Evolutionary conservation across 371 early-diverging fungal species (phyloP).

Genomic region (Pancytospora epiphaga): DNA sequence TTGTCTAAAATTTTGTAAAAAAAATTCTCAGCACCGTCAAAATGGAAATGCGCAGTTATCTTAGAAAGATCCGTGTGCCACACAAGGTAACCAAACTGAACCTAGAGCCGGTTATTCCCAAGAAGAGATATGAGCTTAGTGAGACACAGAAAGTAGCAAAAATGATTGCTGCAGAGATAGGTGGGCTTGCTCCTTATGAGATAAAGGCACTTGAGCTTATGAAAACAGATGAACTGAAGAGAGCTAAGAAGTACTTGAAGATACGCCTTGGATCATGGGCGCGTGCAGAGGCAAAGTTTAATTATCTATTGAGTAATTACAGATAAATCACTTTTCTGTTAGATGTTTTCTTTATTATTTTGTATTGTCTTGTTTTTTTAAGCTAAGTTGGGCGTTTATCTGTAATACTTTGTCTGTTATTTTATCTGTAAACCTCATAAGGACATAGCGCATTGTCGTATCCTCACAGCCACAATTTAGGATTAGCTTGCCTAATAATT

Average conservation of each 20-base stretch:
- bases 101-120: conserved; percentile 13
- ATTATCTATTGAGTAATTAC: conserved; percentile 31
- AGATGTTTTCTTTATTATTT: too few relatives aligned
- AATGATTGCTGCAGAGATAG: conserved; percentile 56
- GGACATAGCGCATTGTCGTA: too few relatives aligned
- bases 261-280: conserved; percentile 56
- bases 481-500: too few relatives aligned
- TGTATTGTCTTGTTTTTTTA: too few relatives aligned
- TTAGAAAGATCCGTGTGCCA: conserved; percentile 26
- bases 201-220: conserved; percentile 58
- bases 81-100: conserved; percentile 19
- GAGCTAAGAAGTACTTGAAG: conserved; percentile 59
- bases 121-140: conserved; percentile 18
- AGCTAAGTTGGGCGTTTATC: too few relatives aligned
- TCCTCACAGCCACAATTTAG: too few relatives aligned
- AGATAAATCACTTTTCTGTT: conserved; percentile 38
- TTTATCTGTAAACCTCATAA: too few relatives aligned
- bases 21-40: not conserved
- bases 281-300: conserved; percentile 51
- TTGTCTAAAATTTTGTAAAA: not conserved
- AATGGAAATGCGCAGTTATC: conserved; percentile 28
- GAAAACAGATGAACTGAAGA: conserved; percentile 55
- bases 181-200: conserved; percentile 61
- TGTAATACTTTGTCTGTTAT: too few relatives aligned
- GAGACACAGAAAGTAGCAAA: conserved; percentile 42